phyloP scores from a whole-genome alignment of 768 basidiomycete species.

The Mycena galericulata region DNA sequence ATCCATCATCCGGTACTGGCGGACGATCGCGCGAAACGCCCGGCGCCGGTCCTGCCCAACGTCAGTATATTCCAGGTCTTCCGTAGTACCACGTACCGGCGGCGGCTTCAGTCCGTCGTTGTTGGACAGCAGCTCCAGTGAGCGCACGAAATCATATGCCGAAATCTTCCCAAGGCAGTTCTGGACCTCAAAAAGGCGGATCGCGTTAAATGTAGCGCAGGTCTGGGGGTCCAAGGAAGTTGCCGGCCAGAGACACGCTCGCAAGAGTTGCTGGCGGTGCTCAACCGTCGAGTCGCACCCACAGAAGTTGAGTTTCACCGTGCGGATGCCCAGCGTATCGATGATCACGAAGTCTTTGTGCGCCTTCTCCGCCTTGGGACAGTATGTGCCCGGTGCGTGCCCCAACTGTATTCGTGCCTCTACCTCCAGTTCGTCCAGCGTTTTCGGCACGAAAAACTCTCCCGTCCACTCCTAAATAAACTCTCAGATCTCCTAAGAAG shows the following conservation, averaged over 20 bases:
- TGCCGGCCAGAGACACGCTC: neutral
- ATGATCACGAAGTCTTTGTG: conserved; percentile 1
- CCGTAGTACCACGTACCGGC: neutral
- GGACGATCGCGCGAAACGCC: neutral
- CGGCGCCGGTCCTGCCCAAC: conserved; percentile 13
- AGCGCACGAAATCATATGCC: neutral
- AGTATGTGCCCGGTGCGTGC: neutral
- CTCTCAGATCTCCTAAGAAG: too few relatives aligned
- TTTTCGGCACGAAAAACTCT: neutral
- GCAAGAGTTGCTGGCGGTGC: neutral
- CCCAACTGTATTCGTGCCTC: neutral
- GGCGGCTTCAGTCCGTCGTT: neutral
- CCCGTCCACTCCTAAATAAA: neutral
- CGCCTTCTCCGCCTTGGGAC: neutral
- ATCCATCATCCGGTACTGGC: neutral
- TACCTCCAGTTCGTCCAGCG: neutral
- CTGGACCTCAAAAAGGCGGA: neutral
- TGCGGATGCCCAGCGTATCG: neutral
- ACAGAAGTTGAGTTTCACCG: neutral
- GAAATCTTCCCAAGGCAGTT: conserved; percentile 2
- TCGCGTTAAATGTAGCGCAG: neutral
- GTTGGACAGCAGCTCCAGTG: neutral
- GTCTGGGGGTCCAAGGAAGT: neutral
- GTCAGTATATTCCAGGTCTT: too few relatives aligned
- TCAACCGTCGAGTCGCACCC: neutral